These are phyloP conservation scores for Polygonum maritimum DNA, from an alignment of 148 eudicot genomes.

Conservation along the genomic window DNA sequence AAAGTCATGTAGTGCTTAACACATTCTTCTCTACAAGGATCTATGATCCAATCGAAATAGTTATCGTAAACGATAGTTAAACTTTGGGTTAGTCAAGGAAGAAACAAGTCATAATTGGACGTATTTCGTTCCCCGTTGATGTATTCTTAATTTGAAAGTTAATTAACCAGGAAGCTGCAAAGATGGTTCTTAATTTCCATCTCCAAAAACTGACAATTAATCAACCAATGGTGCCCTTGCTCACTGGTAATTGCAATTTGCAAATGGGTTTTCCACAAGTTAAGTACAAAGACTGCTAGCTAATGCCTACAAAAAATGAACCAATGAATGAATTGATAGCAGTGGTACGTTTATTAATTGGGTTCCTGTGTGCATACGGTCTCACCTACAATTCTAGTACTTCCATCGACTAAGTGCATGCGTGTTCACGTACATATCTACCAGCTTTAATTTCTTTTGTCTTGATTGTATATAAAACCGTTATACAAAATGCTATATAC, in stretches of 20 bases:
- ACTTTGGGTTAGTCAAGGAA: not conserved
- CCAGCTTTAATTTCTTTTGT: not conserved
- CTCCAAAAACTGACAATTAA: not conserved
- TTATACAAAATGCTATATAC: not conserved
- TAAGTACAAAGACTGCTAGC: not conserved
- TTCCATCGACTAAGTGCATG: not conserved
- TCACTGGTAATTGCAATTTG: not conserved
- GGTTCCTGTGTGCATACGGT: not conserved
- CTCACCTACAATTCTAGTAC: constrained; percentile 2
- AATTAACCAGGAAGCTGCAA: not conserved
- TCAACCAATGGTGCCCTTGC: not conserved
- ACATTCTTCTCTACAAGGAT: not conserved
- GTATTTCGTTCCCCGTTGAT: not conserved
- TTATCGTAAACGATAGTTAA: not conserved
- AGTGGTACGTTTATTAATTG: too few relatives aligned
- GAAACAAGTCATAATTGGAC: not conserved
- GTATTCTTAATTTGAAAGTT: not conserved
- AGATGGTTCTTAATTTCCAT: not conserved
- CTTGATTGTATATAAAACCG: not conserved
- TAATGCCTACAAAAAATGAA: not conserved
- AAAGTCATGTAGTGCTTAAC: not conserved
- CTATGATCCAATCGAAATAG: not conserved
- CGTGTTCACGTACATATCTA: not conserved
- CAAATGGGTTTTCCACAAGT: not conserved
- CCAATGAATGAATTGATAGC: not conserved